phyloP scores from a whole-genome alignment of 139 green algal species.

The Chlamydomonas schloesseri region DNA sequence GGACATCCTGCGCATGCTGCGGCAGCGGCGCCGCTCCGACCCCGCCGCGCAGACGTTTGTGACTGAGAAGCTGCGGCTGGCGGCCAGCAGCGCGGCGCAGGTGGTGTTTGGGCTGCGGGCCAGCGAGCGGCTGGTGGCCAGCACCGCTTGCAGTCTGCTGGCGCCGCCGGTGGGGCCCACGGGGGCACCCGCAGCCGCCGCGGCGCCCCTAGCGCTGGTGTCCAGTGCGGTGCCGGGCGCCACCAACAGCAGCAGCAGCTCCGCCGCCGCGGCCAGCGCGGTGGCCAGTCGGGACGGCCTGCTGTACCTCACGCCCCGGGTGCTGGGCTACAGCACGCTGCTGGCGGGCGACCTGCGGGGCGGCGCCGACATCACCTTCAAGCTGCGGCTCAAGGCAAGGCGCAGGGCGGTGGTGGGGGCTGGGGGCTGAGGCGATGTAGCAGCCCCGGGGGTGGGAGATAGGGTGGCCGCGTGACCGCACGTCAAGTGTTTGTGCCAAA shows the following conservation, averaged over 20 bases:
- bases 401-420: neutral
- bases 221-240: too few species aligned
- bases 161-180: neutral
- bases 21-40: slow-evolving; percentile 46
- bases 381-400: slow-evolving; percentile 41
- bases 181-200: too few species aligned
- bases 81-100: slow-evolving; percentile 39
- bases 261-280: neutral
- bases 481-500: too few species aligned
- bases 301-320: slow-evolving; percentile 27
- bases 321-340: slow-evolving; percentile 53
- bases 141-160: neutral
- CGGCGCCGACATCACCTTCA: slow-evolving; percentile 46
- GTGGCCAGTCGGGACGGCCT: neutral
- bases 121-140: neutral
- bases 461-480: too few species aligned
- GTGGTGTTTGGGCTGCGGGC: slow-evolving; percentile 21
- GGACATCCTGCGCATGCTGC: slow-evolving; percentile 59
- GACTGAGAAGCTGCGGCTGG: slow-evolving; percentile 44
- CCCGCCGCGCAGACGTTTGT: slow-evolving; percentile 32
- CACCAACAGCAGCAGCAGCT: neutral
- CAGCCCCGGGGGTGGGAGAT: too few species aligned
- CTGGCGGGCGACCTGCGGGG: slow-evolving; percentile 44
- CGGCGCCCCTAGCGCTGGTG: too few species aligned
- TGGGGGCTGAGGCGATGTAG: neutral